Percentiles rank a stretch among this genome's conserved stretches.
phyloP scores from a whole-genome alignment of 1,284 basidiomycete species.

The Ustilago crameri region DNA sequence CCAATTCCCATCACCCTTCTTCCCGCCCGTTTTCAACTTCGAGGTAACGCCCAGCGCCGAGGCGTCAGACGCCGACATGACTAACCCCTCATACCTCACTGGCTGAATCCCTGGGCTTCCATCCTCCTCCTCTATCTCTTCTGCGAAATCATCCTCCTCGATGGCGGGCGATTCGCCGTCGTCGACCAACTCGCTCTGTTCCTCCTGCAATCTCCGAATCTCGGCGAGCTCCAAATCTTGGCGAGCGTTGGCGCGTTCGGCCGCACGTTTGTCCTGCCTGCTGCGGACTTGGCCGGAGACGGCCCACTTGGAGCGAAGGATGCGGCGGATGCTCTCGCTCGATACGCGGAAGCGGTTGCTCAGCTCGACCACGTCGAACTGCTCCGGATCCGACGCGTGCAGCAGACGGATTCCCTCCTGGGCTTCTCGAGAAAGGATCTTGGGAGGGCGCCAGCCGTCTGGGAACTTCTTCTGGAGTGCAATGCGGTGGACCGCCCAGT shows the following conservation, averaged over 20 bases:
- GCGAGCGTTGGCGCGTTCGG: slow-evolving; percentile 29
- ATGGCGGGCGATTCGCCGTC: slow-evolving; percentile 38
- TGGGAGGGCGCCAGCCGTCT: slow-evolving; percentile 64
- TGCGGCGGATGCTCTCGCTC: slow-evolving; percentile 59
- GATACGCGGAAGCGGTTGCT: slow-evolving; percentile 59
- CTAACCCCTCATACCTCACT: slow-evolving; percentile 61
- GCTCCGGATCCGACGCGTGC: slow-evolving; percentile 60
- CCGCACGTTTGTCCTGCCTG: slow-evolving; percentile 42
- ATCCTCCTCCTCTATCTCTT: slow-evolving; percentile 30
- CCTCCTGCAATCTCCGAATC: slow-evolving; percentile 27
- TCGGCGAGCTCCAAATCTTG: slow-evolving; percentile 40
- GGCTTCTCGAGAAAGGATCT: slow-evolving; percentile 63
- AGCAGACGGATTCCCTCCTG: slow-evolving; percentile 62
- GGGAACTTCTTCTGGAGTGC: slow-evolving; percentile 58
- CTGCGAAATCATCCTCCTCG: slow-evolving; percentile 20
- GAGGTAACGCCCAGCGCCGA: slow-evolving; percentile 25
- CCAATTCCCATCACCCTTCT: slow-evolving; percentile 66
- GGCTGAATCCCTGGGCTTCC: slow-evolving; percentile 31
- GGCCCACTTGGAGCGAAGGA: slow-evolving; percentile 50
- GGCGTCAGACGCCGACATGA: slow-evolving; percentile 49
- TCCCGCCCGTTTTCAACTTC: slow-evolving; percentile 45
- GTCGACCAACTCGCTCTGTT: slow-evolving; percentile 33
- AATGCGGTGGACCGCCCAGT: slow-evolving; percentile 58
- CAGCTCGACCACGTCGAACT: slow-evolving; percentile 48
- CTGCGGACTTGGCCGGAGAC: slow-evolving; percentile 28